Base-by-base conservation (phyloP, 345 rosid genomes). In the Kernera saxatilis region DNA sequence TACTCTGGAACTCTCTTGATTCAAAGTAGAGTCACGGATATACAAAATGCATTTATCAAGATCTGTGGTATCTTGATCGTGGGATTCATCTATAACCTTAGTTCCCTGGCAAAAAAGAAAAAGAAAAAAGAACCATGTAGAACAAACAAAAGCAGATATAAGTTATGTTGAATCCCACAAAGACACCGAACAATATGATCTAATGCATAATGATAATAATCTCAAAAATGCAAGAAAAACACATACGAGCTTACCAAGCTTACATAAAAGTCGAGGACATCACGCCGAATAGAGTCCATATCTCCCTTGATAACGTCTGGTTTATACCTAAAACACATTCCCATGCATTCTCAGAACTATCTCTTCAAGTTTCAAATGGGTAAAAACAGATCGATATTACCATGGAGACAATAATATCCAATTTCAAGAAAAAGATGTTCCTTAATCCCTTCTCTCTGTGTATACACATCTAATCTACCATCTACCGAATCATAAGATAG, bases 11-110 rank as follows among this genome's bases (percentile, higher is more conserved):
- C 66, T 84, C 6, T 85, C 85, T 73, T 63, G 64, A 61, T 83
- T 64, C 2, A 87, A 80, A 35, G 86, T 37, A 61, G 39, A 72
- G 80, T 85, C 75, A 39, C 66, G 56, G 64, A 95, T 85, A 67
- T 77, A 81, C 13, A 78, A 64, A 35, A 95, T 53, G 41, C 98
- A 95, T 76, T 95, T 95, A 72, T 92, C 90, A 35, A 95, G 86
- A 84, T 95, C 98, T 0, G 98, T 95, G 61, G 97, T 90, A 75
- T 92, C 98, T 82, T 95, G 99, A 83, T 92, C 97, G 44, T 88
- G 83, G 66, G 96, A 88, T 65, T 84, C 89, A 76, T 89, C 92
- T 27, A 86, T 70, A 18, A 90, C 82, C 77, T 84, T 48, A 10
- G 94, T 92, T 69, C 99, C 99, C 99, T 95, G 82, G 53, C 76